Percentiles rank a stretch among this genome's conserved stretches.
phyloP scores from a whole-genome alignment of 2,329 filamentous ascomycete species.

The Xylariaceae sp. region DNA sequence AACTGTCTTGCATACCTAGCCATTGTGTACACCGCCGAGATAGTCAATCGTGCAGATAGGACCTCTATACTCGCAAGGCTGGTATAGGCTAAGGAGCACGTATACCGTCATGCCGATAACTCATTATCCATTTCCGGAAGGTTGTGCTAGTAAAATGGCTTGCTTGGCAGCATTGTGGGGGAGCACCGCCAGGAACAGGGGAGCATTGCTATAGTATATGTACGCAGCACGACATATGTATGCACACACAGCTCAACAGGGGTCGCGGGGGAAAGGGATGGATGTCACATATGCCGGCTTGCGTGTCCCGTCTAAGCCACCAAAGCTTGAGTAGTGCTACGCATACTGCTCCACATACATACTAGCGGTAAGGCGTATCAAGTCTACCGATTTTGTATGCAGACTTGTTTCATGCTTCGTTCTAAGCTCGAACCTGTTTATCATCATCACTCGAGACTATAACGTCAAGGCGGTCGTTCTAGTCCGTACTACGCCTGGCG shows the following conservation, averaged over 20 bases:
- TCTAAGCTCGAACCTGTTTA: neutral
- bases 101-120: neutral
- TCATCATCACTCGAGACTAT: neutral
- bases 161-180: neutral
- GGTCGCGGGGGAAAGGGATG: neutral
- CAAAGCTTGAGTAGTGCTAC: neutral
- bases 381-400: too few relatives aligned
- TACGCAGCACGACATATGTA: neutral
- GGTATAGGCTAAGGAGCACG: neutral
- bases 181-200: neutral
- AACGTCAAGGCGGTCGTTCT: too few relatives aligned
- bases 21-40: too few relatives aligned
- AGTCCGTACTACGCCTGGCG: neutral
- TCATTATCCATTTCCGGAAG: slow-evolving; percentile 1
- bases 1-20: too few relatives aligned
- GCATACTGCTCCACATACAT: too few relatives aligned
- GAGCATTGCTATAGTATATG: neutral
- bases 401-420: neutral
- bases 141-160: neutral
- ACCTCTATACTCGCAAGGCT: neutral
- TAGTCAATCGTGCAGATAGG: too few relatives aligned
- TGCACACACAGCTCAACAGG: neutral
- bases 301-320: neutral
- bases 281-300: neutral
- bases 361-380: neutral